These are phyloP conservation scores for Scheffersomyces ergatensis DNA, from an alignment of 805 yeast species.

Conservation along the genomic window DNA sequence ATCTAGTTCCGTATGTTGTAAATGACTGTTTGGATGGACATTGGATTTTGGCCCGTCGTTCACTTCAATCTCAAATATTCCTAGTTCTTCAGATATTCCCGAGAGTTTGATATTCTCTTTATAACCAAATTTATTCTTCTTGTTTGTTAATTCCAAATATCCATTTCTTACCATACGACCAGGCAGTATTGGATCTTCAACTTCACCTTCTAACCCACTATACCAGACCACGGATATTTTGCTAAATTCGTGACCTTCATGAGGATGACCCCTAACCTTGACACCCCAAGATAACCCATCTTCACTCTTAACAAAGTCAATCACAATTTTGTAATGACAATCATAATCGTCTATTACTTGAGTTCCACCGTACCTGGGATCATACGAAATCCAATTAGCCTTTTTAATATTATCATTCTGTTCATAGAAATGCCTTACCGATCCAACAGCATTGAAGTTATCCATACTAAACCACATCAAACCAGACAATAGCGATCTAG, in stretches of 20 bases:
- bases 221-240: slow-evolving; percentile 73
- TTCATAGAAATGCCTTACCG: slow-evolving; percentile 72
- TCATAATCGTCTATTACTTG: slow-evolving; percentile 70
- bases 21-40: slow-evolving; percentile 34
- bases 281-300: slow-evolving; percentile 81
- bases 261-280: slow-evolving; percentile 65
- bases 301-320: slow-evolving; percentile 71
- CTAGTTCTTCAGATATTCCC: slow-evolving; percentile 60
- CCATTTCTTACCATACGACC: slow-evolving; percentile 14
- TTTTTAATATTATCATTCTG: slow-evolving; percentile 66
- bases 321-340: slow-evolving; percentile 58
- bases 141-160: slow-evolving; percentile 23
- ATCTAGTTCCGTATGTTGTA: slow-evolving; percentile 45
- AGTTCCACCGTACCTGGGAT: slow-evolving; percentile 83
- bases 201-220: slow-evolving; percentile 68
- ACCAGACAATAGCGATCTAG: slow-evolving; percentile 73
- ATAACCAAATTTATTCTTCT: slow-evolving; percentile 23
- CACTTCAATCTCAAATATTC: slow-evolving; percentile 60
- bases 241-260: slow-evolving; percentile 43
- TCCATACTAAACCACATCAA: slow-evolving; percentile 84
- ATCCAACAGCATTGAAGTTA: slow-evolving; percentile 47
- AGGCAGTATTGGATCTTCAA: slow-evolving; percentile 6
- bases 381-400: slow-evolving; percentile 86
- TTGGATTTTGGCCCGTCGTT: slow-evolving; percentile 52
- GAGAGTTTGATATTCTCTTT: slow-evolving; percentile 39